phyloP scores from a whole-genome alignment of 345 rosid species.

The Salix caprea region DNA sequence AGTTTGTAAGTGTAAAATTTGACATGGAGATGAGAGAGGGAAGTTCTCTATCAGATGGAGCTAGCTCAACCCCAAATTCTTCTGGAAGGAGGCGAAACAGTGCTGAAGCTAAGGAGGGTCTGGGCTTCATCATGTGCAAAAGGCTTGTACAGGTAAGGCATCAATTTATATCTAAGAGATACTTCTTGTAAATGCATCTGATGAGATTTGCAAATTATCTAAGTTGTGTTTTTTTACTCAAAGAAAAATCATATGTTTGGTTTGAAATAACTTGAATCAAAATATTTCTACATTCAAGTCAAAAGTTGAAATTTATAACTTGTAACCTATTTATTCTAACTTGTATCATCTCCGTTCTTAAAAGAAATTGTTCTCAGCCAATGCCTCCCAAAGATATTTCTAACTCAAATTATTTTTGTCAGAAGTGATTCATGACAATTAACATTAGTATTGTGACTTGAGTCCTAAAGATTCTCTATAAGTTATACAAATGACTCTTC shows the following conservation, averaged over 20 bases:
- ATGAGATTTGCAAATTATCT: too few relatives aligned
- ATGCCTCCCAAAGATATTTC: background rate
- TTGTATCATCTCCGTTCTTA: too few relatives aligned
- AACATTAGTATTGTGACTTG: background rate
- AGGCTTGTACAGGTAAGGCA: slow-evolving; percentile 87
- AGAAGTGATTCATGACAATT: background rate
- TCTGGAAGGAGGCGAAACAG: slow-evolving; percentile 38
- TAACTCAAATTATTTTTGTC: background rate
- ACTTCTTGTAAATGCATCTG: too few relatives aligned
- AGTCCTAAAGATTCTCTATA: background rate
- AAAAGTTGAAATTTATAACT: too few relatives aligned
- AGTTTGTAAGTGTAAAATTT: slow-evolving; percentile 52
- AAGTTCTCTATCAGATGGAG: slow-evolving; percentile 37
- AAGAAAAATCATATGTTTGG: too few relatives aligned
- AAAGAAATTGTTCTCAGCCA: too few relatives aligned
- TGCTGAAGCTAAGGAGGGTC: slow-evolving; percentile 56
- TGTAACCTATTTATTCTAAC: too few relatives aligned
- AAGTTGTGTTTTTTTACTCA: too few relatives aligned
- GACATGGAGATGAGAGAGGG: slow-evolving; percentile 60
- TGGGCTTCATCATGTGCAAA: slow-evolving; percentile 80
- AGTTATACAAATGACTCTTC: background rate
- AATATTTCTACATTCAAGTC: too few relatives aligned
- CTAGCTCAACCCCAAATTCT: slow-evolving; percentile 26
- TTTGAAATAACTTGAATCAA: too few relatives aligned
- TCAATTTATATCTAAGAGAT: too few relatives aligned